These are phyloP conservation scores for Trichomonas vaginalis DNA, from an alignment of 208 protist genomes.

Conservation along the genomic window DNA sequence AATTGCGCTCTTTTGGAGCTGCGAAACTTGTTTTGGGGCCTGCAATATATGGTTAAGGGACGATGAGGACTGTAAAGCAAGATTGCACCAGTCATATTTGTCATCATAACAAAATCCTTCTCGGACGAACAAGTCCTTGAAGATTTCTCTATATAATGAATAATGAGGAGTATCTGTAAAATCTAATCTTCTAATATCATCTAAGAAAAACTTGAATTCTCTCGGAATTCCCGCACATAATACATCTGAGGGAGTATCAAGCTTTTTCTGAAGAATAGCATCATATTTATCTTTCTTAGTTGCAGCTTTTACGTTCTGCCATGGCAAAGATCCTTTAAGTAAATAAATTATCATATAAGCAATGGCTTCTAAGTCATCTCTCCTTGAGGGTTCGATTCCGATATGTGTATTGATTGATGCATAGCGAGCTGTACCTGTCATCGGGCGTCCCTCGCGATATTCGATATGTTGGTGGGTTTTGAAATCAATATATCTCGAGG, in stretches of 20 bases:
- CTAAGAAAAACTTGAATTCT: constrained; percentile 86
- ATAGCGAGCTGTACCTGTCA: constrained; percentile 88
- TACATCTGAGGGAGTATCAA: constrained; percentile 65
- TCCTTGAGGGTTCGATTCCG: constrained; percentile 73
- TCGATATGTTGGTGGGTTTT: constrained; percentile 93
- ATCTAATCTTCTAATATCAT: constrained; percentile 75
- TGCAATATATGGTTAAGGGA: neutral
- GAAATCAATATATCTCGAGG: constrained; percentile 95
- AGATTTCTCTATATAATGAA: constrained; percentile 57
- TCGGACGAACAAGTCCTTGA: constrained; percentile 63
- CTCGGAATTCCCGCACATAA: constrained; percentile 61
- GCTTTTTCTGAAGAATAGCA: constrained; percentile 86
- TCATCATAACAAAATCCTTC: constrained; percentile 89
- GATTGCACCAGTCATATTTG: constrained; percentile 78
- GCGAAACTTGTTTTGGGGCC: neutral
- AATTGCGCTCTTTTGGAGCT: neutral
- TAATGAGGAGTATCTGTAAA: constrained; percentile 98
- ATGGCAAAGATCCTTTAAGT: constrained; percentile 84
- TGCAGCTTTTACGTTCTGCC: constrained; percentile 66
- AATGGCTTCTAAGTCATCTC: constrained; percentile 68
- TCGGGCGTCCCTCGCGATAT: constrained; percentile 52
- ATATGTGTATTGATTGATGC: constrained; percentile 98
- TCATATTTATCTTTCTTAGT: constrained; percentile 97
- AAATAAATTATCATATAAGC: constrained; percentile 99
- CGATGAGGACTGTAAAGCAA: neutral